Percentiles rank a stretch among this genome's conserved stretches.
Evolutionary conservation across 768 basidiomycete genomes (phyloP).

Genomic region (Mycena galopus): DNA sequence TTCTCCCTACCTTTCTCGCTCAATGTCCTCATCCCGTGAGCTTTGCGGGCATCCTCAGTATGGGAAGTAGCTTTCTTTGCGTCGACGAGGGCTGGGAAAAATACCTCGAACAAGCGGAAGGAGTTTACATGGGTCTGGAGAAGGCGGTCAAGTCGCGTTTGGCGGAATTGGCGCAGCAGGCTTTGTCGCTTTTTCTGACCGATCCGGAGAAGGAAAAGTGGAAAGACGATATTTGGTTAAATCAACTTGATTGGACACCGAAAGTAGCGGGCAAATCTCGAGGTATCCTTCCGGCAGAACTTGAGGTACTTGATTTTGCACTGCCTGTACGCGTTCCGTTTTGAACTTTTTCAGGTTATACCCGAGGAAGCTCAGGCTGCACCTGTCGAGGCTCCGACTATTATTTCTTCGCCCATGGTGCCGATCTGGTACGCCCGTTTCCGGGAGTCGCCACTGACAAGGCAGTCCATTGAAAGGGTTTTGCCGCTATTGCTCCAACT

Average conservation of each 20-base stretch:
- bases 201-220: constrained; percentile 57
- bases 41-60: constrained; percentile 90
- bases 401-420: constrained; percentile 35
- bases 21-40: constrained; percentile 94
- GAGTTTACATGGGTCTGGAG: constrained; percentile 78
- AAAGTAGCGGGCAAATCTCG: constrained; percentile 81
- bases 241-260: constrained; percentile 95
- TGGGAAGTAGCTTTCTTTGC: constrained; percentile 93
- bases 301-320: constrained; percentile 30
- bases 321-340: neutral
- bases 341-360: neutral
- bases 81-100: constrained; percentile 92
- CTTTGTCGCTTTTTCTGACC: constrained; percentile 57
- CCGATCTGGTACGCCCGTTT: constrained; percentile 74
- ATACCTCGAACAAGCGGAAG: constrained; percentile 85
- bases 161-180: constrained; percentile 74
- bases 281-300: constrained; percentile 59
- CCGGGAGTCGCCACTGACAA: constrained; percentile 55
- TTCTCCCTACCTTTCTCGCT: constrained; percentile 84
- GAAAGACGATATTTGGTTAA: constrained; percentile 85
- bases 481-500: constrained; percentile 79
- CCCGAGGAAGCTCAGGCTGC: neutral
- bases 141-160: constrained; percentile 72
- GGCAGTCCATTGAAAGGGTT: constrained; percentile 60
- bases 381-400: neutral